A percentile compares a stretch with the other conserved stretches of the same genome.
Conservation (phyloP, 306 rosid genomes). For the Argentina anserina region DNA sequence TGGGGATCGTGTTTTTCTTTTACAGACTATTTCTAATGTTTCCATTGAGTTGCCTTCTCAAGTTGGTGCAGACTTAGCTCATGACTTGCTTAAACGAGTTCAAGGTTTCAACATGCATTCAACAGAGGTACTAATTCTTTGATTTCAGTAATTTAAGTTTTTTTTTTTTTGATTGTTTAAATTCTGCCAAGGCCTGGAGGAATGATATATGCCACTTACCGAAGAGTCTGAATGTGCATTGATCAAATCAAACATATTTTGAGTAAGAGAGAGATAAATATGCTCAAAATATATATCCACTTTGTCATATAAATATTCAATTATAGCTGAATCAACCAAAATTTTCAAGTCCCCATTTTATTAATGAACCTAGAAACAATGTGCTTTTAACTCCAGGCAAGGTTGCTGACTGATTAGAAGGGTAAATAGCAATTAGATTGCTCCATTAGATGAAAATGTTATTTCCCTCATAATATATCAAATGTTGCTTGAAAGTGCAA, state of each 20-base stretch:
- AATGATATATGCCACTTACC: neutral
- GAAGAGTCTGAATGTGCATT: neutral
- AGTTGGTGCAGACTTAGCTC: conserved; percentile 81
- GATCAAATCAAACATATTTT: neutral
- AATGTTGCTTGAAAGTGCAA: neutral
- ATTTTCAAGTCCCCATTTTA: neutral
- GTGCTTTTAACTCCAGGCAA: neutral
- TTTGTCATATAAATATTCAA: neutral
- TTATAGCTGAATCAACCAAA: neutral
- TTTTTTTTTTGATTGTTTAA: conserved; percentile 12
- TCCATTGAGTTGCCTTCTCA: conserved; percentile 74
- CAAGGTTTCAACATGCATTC: conserved; percentile 80
- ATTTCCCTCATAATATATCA: neutral
- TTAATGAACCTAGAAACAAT: neutral
- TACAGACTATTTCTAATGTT: conserved; percentile 89
- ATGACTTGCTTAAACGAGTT: conserved; percentile 65
- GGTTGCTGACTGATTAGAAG: neutral
- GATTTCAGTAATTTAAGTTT: conserved; percentile 9
- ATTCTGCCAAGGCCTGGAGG: conserved; percentile 1
- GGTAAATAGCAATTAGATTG: neutral
- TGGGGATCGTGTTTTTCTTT: conserved; percentile 81
- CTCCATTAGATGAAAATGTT: neutral
- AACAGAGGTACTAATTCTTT: conserved; percentile 61
- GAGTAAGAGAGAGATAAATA: conserved; percentile 11
- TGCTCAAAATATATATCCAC: neutral